Percentiles rank a stretch among this genome's conserved stretches.
phyloP scores from a whole-genome alignment of 805 yeast species.

The Ogataea ganodermae region DNA sequence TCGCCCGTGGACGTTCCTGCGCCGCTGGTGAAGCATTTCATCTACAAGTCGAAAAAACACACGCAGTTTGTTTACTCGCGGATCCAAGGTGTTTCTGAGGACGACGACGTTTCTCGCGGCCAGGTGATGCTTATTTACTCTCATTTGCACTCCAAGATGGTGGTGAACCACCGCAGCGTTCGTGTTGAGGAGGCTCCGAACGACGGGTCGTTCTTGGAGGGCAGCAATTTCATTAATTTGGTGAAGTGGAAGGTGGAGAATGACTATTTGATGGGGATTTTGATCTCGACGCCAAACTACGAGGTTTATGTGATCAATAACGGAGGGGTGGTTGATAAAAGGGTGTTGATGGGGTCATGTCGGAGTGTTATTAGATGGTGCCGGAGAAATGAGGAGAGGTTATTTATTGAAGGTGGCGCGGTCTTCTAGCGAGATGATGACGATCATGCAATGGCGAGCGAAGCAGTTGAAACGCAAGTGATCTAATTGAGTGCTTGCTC shows the following conservation, averaged over 20 bases:
- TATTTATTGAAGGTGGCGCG: constrained; percentile 77
- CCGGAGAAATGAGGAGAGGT: constrained; percentile 62
- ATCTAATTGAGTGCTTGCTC: constrained; percentile 4
- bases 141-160: constrained; percentile 28
- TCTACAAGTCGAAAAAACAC: constrained; percentile 68
- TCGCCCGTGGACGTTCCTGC: constrained; percentile 56
- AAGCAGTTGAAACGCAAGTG: not conserved
- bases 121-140: constrained; percentile 34
- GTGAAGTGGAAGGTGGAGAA: constrained; percentile 29
- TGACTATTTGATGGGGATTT: constrained; percentile 29
- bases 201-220: constrained; percentile 14
- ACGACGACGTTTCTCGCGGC: constrained; percentile 20
- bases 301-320: constrained; percentile 61
- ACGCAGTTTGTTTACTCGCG: constrained; percentile 57
- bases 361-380: constrained; percentile 76
- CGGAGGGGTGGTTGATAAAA: constrained; percentile 58
- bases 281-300: constrained; percentile 41
- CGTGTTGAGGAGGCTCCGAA: not conserved
- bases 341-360: constrained; percentile 60
- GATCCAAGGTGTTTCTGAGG: constrained; percentile 22
- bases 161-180: constrained; percentile 10
- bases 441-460: too few relatives aligned
- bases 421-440: constrained; percentile 41
- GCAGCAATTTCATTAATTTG: constrained; percentile 27
- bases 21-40: constrained; percentile 69